Evolutionary conservation across 2,329 filamentous ascomycete species (phyloP).

Genomic region (Calonectria naviculata): DNA sequence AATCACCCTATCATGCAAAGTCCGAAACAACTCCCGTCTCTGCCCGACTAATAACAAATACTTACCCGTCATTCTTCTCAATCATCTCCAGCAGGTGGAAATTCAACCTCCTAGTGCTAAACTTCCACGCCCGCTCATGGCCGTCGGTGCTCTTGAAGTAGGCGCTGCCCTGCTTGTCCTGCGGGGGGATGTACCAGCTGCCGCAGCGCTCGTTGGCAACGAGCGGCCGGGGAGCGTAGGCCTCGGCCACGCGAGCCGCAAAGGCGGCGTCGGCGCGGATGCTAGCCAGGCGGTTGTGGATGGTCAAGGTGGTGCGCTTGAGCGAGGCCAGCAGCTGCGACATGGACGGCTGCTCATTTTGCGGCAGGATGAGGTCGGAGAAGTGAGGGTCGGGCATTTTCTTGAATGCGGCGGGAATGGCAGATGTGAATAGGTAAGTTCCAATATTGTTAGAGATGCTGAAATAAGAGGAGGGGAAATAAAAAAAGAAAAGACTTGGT

Average conservation of each 20-base stretch:
- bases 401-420: not conserved
- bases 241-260: constrained; percentile 69
- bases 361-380: constrained; percentile 61
- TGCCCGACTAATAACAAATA: constrained; percentile 6
- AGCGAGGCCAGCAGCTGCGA: constrained; percentile 77
- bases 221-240: constrained; percentile 70
- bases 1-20: not conserved
- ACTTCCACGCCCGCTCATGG: constrained; percentile 90
- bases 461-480: not conserved
- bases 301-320: constrained; percentile 80
- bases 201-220: constrained; percentile 96
- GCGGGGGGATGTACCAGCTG: constrained; percentile 88
- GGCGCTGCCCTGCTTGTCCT: constrained; percentile 75
- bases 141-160: constrained; percentile 99
- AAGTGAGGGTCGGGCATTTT: constrained; percentile 41
- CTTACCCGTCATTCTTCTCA: constrained; percentile 73
- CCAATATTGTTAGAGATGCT: no score
- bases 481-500: no score
- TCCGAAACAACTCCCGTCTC: not conserved
- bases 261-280: constrained; percentile 83
- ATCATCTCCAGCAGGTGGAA: constrained; percentile 80
- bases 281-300: constrained; percentile 84
- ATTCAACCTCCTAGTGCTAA: constrained; percentile 87
- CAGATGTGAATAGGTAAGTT: not conserved
- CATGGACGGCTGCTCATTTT: constrained; percentile 74